Evolutionary conservation across 345 rosid species (phyloP).

Genomic region (Hibiscus tridactylites): DNA sequence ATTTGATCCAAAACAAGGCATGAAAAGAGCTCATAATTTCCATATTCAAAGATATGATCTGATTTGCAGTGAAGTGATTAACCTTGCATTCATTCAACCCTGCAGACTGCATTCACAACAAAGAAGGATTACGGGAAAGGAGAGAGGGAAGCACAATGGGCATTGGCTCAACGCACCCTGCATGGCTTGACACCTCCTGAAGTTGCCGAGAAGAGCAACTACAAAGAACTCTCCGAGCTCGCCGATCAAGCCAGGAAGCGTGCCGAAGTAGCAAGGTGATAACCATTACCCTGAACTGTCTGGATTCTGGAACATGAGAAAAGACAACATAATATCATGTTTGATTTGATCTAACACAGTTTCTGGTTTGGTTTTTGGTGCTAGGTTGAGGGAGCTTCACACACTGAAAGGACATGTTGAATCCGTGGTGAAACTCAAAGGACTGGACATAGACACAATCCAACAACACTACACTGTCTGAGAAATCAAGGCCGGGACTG

Average conservation of each 20-base stretch:
- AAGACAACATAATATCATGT: no score
- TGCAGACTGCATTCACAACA: slow-evolving; percentile 81
- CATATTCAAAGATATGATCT: not conserved
- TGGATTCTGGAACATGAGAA: not conserved
- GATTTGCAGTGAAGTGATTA: no score
- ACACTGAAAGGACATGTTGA: slow-evolving; percentile 90
- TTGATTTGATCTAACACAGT: not conserved
- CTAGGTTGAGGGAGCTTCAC: slow-evolving; percentile 82
- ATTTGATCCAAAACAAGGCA: slow-evolving; percentile 70
- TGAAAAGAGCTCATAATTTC: not conserved
- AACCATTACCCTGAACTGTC: not conserved
- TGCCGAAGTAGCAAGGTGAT: slow-evolving; percentile 82
- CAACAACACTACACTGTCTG: slow-evolving; percentile 87
- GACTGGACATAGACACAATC: slow-evolving; percentile 79
- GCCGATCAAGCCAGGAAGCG: slow-evolving; percentile 91
- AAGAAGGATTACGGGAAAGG: slow-evolving; percentile 81
- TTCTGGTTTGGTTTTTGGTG: not conserved
- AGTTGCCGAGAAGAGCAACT: slow-evolving; percentile 30
- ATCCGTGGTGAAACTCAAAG: slow-evolving; percentile 89
- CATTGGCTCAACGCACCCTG: slow-evolving; percentile 73
- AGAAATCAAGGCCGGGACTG: slow-evolving; percentile 8
- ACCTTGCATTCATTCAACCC: not conserved
- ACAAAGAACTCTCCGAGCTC: slow-evolving; percentile 66
- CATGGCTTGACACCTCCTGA: slow-evolving; percentile 15
- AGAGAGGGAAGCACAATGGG: slow-evolving; percentile 92